These are phyloP conservation scores for Agroathelia rolfsii DNA, from an alignment of 1,284 basidiomycete species.

Conservation along the genomic window DNA sequence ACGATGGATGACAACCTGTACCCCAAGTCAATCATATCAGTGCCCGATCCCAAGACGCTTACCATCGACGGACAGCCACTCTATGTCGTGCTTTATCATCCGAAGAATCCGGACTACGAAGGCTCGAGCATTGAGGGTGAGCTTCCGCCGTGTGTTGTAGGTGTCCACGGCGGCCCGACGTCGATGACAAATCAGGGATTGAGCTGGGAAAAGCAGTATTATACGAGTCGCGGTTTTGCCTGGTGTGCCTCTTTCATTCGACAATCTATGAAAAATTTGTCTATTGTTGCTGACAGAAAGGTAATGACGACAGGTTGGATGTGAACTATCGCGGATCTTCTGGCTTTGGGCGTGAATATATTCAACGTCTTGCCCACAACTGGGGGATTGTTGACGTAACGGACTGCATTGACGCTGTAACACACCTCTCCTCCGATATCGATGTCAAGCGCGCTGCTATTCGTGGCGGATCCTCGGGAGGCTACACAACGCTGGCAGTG, in stretches of 20 bases:
- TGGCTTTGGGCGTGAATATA: conserved; percentile 52
- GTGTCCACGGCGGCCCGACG: conserved; percentile 64
- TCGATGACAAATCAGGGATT: conserved; percentile 32
- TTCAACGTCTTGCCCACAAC: conserved; percentile 42
- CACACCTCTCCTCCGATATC: conserved; percentile 33
- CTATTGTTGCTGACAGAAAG: conserved; percentile 1
- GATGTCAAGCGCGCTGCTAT: conserved; percentile 50
- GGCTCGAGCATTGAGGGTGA: conserved; percentile 36
- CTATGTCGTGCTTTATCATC: conserved; percentile 53
- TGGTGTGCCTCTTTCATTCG: conserved; percentile 28
- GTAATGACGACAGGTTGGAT: conserved; percentile 34
- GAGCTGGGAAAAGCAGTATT: conserved; percentile 47
- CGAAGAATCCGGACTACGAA: conserved; percentile 46
- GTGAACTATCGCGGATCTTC: conserved; percentile 66
- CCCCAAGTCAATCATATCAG: conserved; percentile 28
- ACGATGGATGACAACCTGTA: too few relatives aligned
- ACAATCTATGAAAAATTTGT: background rate
- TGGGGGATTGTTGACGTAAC: conserved; percentile 63
- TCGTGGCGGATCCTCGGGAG: conserved; percentile 52
- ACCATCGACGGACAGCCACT: conserved; percentile 28
- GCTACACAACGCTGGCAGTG: conserved; percentile 47
- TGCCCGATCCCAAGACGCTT: conserved; percentile 35
- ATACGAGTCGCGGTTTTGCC: conserved; percentile 57
- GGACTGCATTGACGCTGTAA: conserved; percentile 47
- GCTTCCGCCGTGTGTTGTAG: conserved; percentile 54